Conservation (phyloP, 371 early-diverging fungal species). For the Mucor racemosus region DNA sequence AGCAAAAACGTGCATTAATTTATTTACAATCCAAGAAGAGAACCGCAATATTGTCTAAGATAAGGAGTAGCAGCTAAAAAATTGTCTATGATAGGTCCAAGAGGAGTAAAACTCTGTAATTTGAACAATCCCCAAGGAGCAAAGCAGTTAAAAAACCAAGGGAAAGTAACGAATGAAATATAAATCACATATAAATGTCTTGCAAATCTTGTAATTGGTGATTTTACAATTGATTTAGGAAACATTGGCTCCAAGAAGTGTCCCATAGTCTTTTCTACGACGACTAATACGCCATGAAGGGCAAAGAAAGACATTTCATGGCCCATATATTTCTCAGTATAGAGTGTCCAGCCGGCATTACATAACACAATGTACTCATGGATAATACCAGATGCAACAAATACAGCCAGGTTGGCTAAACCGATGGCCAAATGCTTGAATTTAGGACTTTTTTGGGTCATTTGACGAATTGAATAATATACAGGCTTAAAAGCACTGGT, state of each 20-base stretch:
- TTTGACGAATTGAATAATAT: conserved; percentile 13
- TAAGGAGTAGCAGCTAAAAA: conserved; percentile 1
- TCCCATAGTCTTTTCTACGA: conserved; percentile 15
- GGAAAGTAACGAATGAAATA: conserved; percentile 26
- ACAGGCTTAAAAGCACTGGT: conserved; percentile 22
- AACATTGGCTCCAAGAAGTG: neutral
- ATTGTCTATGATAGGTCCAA: neutral
- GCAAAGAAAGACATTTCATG: conserved; percentile 39
- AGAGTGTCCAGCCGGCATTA: conserved; percentile 37
- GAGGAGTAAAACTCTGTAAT: conserved; percentile 14
- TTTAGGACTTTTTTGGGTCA: neutral
- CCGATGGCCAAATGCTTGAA: conserved; percentile 17
- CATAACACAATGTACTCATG: conserved; percentile 38
- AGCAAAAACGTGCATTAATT: neutral
- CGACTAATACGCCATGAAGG: conserved; percentile 33
- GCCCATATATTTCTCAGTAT: conserved; percentile 29
- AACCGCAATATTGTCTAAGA: conserved; percentile 17
- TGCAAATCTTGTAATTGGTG: conserved; percentile 1
- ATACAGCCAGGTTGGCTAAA: conserved; percentile 35
- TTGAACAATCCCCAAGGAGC: conserved; percentile 35
- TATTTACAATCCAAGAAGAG: neutral
- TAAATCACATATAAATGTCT: conserved; percentile 35
- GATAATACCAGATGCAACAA: conserved; percentile 33
- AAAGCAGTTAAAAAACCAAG: conserved; percentile 36
- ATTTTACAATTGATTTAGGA: neutral